phyloP scores from a whole-genome alignment of 805 yeast genomes.

The Suhomyces faveliae region DNA sequence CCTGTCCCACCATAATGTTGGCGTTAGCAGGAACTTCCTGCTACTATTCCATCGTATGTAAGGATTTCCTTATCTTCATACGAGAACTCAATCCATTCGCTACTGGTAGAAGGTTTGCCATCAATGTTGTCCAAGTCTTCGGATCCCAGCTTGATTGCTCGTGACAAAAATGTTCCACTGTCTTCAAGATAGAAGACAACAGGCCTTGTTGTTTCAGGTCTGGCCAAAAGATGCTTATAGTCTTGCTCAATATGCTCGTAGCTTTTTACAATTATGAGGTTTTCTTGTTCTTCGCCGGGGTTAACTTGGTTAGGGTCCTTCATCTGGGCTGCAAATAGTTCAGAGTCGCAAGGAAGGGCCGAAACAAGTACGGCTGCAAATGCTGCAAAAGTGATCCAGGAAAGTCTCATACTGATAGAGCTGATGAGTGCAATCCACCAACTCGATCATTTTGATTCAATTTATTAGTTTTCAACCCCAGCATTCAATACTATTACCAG shows the following conservation, averaged over 20 bases:
- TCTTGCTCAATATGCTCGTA: neutral
- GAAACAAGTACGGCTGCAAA: neutral
- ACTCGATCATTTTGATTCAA: neutral
- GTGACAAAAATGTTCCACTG: slow-evolving; percentile 3
- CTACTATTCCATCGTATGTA: slow-evolving; percentile 9
- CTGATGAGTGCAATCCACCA: neutral
- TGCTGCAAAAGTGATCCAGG: neutral
- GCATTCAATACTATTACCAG: neutral
- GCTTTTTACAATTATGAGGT: neutral
- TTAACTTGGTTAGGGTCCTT: neutral
- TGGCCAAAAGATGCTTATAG: neutral
- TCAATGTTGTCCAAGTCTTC: neutral
- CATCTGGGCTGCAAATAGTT: neutral
- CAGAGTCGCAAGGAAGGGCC: neutral
- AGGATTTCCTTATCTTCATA: slow-evolving; percentile 5
- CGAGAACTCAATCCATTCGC: slow-evolving; percentile 9
- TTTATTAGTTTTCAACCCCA: neutral
- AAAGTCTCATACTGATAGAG: neutral
- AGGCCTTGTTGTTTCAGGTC: neutral
- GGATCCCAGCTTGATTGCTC: neutral
- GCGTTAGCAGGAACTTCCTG: slow-evolving; percentile 12
- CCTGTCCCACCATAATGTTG: slow-evolving; percentile 12
- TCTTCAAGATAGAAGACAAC: slow-evolving; percentile 4
- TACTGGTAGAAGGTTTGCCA: neutral
- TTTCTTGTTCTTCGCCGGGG: neutral